Evolutionary conservation across 148 eudicot genomes (phyloP).

Genomic region (Camellia lanceoleosa): DNA sequence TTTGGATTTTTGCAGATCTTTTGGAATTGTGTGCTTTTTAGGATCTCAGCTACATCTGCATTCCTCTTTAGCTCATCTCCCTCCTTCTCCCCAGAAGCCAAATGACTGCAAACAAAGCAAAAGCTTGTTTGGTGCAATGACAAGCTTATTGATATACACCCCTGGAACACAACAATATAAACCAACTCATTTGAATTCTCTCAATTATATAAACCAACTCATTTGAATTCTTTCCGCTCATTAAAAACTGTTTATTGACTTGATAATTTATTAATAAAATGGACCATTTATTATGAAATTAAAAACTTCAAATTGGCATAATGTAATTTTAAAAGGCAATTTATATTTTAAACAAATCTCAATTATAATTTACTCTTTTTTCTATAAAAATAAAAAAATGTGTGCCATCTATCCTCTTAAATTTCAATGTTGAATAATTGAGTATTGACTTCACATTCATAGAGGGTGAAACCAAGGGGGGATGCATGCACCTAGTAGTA

Average conservation of each 20-base stretch:
- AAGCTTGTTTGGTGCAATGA: conserved; percentile 84
- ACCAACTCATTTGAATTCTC: not conserved
- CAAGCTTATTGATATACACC: conserved; percentile 83
- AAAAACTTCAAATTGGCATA: too few relatives aligned
- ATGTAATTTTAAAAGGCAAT: too few relatives aligned
- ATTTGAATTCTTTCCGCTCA: too few relatives aligned
- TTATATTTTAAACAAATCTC: too few relatives aligned
- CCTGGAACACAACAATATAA: conserved; percentile 37
- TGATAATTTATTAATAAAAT: too few relatives aligned
- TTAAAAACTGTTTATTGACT: too few relatives aligned
- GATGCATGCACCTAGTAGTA: not conserved
- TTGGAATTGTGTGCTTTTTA: conserved; percentile 66
- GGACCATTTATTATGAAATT: too few relatives aligned
- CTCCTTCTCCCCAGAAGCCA: conserved; percentile 91
- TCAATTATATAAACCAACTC: not conserved
- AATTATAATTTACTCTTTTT: too few relatives aligned
- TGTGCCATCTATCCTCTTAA: not conserved
- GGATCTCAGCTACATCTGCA: conserved; percentile 74
- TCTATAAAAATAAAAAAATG: too few relatives aligned
- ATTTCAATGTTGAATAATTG: not conserved
- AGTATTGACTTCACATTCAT: not conserved
- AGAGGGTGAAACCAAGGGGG: not conserved
- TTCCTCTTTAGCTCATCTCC: conserved; percentile 83
- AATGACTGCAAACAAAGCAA: conserved; percentile 86
- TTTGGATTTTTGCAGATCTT: conserved; percentile 56